phyloP scores from a whole-genome alignment of 169 alveolate species.

The Cryptosporidium xiaoi region DNA sequence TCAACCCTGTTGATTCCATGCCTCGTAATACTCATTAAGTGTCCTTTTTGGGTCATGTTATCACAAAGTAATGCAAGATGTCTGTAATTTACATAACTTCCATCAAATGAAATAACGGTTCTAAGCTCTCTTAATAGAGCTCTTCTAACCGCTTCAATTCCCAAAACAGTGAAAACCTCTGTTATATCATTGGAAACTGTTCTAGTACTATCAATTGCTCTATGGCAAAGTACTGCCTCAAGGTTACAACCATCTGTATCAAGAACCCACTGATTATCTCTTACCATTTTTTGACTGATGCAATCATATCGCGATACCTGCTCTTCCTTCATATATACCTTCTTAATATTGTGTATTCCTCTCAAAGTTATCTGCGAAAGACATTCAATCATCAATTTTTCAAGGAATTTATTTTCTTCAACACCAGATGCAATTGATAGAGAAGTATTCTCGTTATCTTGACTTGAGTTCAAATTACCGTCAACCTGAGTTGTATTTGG shows the following conservation, averaged over 20 bases:
- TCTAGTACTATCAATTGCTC: slow-evolving; percentile 92
- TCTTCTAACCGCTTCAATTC: slow-evolving; percentile 99
- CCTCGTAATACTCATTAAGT: slow-evolving; percentile 98
- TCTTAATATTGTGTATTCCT: slow-evolving; percentile 90
- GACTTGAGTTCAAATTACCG: slow-evolving; percentile 16
- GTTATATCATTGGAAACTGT: slow-evolving; percentile 97
- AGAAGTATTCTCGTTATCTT: slow-evolving; percentile 39
- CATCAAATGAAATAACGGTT: slow-evolving; percentile 89
- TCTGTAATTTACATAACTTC: slow-evolving; percentile 98
- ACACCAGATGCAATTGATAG: slow-evolving; percentile 79
- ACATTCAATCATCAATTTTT: slow-evolving; percentile 87
- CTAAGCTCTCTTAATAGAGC: slow-evolving; percentile 95
- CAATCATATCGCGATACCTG: slow-evolving; percentile 88
- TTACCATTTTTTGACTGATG: slow-evolving; percentile 86
- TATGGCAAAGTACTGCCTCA: slow-evolving; percentile 88
- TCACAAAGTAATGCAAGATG: slow-evolving; percentile 98
- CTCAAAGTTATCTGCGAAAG: slow-evolving; percentile 86
- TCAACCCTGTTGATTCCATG: slow-evolving; percentile 99
- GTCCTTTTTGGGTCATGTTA: slow-evolving; percentile 99
- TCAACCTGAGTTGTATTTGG: slow-evolving; percentile 32
- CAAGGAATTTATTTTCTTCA: slow-evolving; percentile 89
- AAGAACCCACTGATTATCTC: slow-evolving; percentile 95
- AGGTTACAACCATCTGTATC: slow-evolving; percentile 99
- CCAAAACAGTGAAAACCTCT: slow-evolving; percentile 94
- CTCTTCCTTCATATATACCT: slow-evolving; percentile 97